Evolutionary conservation across 2,329 filamentous ascomycete species (phyloP).

Genomic region (Fusarium haematococcum): DNA sequence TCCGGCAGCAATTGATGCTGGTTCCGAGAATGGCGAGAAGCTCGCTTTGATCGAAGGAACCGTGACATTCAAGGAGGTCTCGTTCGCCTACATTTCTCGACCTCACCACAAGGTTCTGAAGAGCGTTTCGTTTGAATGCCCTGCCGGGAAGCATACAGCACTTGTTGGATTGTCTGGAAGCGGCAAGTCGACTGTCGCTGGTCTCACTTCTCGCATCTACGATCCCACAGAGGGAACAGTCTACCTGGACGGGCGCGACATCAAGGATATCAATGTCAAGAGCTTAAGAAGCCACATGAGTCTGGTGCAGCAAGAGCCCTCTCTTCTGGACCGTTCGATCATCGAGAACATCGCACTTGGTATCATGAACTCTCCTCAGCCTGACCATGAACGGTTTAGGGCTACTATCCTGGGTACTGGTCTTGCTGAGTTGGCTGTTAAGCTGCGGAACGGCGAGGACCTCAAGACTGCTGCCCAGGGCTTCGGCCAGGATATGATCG

Average conservation of each 20-base stretch:
- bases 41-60: constrained; percentile 56
- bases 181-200: constrained; percentile 68
- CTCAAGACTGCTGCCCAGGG: constrained; percentile 57
- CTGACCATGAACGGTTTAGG: constrained; percentile 56
- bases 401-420: constrained; percentile 60
- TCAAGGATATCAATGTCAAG: constrained; percentile 61
- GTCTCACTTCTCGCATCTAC: constrained; percentile 68
- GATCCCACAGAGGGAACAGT: constrained; percentile 63
- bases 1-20: constrained; percentile 58
- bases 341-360: constrained; percentile 65
- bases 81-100: constrained; percentile 59
- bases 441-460: constrained; percentile 63
- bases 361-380: constrained; percentile 56
- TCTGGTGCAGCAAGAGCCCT: constrained; percentile 60
- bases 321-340: constrained; percentile 59
- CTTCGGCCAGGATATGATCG: constrained; percentile 57
- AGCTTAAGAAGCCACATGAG: constrained; percentile 56
- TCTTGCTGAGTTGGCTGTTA: constrained; percentile 63
- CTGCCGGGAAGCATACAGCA: constrained; percentile 63
- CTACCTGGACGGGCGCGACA: constrained; percentile 59
- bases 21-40: constrained; percentile 53
- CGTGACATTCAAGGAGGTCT: constrained; percentile 53
- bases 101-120: constrained; percentile 57
- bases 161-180: constrained; percentile 70
- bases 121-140: constrained; percentile 60